Evolutionary conservation across 2,329 filamentous ascomycete genomes (phyloP).

Genomic region (Tolypocladium nubicola): DNA sequence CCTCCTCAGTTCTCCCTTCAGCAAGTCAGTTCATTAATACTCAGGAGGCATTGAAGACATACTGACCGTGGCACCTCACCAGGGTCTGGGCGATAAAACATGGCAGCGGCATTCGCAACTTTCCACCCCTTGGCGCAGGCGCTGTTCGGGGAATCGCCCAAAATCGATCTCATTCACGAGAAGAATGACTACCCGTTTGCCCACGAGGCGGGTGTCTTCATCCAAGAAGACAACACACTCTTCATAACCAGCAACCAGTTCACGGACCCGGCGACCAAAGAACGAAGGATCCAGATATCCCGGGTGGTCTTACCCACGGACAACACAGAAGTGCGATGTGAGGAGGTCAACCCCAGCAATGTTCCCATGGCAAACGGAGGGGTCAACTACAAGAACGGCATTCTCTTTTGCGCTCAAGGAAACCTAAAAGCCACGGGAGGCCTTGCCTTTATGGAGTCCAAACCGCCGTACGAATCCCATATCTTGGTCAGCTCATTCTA

Average conservation of each 20-base stretch:
- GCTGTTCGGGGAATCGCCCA: constrained; percentile 23
- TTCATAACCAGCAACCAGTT: constrained; percentile 25
- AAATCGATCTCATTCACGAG: constrained; percentile 25
- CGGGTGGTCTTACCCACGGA: constrained; percentile 11
- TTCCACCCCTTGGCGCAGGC: constrained; percentile 9
- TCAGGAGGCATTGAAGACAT: not conserved
- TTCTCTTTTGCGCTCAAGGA: constrained; percentile 32
- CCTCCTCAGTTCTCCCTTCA: not conserved
- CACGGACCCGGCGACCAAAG: constrained; percentile 7
- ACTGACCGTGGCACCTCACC: not conserved
- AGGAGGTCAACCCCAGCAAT: constrained; percentile 20
- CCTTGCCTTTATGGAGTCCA: constrained; percentile 20
- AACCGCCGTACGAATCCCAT: constrained; percentile 16
- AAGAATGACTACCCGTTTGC: constrained; percentile 32
- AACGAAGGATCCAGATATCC: constrained; percentile 19
- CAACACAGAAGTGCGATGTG: constrained; percentile 10
- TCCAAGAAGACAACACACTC: constrained; percentile 14
- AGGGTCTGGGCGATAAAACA: not conserved
- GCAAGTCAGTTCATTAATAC: not conserved
- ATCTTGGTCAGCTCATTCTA: constrained; percentile 27
- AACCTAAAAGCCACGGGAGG: constrained; percentile 12
- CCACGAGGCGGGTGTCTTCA: constrained; percentile 33
- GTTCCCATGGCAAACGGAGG: constrained; percentile 38
- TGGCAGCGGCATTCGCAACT: not conserved
- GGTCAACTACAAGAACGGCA: constrained; percentile 29